phyloP scores from a whole-genome alignment of 257 asterid genomes.

The Nicotiana attenuata region DNA sequence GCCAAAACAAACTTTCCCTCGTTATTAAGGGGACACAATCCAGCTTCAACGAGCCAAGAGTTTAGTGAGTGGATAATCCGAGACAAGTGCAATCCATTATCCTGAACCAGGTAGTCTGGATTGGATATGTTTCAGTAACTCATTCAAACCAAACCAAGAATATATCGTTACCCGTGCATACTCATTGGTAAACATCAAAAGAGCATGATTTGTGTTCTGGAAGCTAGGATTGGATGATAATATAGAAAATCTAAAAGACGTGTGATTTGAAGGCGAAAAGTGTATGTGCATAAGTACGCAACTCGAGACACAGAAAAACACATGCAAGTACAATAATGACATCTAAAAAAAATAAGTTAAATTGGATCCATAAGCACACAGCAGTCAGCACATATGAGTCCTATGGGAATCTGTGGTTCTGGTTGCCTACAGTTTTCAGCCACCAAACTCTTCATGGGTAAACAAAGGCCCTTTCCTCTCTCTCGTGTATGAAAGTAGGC shows the following conservation, averaged over 20 bases:
- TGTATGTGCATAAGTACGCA: not conserved
- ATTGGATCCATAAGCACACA: not conserved
- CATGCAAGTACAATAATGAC: not conserved
- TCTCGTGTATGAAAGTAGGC: not conserved
- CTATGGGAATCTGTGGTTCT: not conserved
- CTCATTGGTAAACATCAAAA: not conserved
- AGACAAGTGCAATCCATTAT: not conserved
- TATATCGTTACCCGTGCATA: not conserved
- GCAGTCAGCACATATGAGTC: not conserved
- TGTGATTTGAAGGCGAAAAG: not conserved
- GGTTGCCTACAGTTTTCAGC: not conserved
- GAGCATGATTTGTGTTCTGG: not conserved
- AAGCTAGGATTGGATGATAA: not conserved
- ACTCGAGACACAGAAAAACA: not conserved
- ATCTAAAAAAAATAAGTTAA: not conserved
- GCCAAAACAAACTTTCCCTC: slow-evolving; percentile 9
- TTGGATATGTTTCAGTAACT: not conserved
- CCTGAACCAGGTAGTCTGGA: not conserved
- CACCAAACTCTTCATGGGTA: not conserved
- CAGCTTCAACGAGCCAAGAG: not conserved
- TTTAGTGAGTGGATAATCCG: not conserved
- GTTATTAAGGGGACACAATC: not conserved
- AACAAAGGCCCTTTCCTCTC: not conserved
- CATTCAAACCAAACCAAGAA: not conserved
- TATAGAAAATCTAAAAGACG: not conserved